phyloP scores from a whole-genome alignment of 1,284 basidiomycete genomes.

The Sphagnurus paluster region DNA sequence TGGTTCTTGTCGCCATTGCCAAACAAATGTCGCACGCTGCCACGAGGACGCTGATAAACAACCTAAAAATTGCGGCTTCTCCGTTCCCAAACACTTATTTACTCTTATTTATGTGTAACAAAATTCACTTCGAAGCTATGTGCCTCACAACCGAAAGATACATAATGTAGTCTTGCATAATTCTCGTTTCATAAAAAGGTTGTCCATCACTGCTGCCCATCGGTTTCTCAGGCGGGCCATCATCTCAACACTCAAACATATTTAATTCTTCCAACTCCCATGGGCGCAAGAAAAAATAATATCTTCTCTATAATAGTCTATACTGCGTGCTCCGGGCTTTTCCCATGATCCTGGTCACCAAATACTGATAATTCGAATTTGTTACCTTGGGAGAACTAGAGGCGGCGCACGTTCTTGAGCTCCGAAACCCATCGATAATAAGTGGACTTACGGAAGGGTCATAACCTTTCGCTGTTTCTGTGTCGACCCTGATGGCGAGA shows the following conservation, averaged over 20 bases:
- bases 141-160: no score
- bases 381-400: slow-evolving; percentile 7
- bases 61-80: no score
- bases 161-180: no score
- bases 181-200: no score
- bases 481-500: slow-evolving; percentile 15
- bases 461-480: slow-evolving; percentile 11
- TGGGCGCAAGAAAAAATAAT: no score
- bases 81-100: no score
- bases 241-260: no score
- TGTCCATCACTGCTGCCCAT: no score
- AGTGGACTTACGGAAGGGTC: slow-evolving; percentile 7
- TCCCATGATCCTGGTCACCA: neutral
- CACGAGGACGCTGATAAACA: neutral
- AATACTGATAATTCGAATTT: slow-evolving; percentile 13
- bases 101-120: no score
- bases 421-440: neutral
- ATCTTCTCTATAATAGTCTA: neutral
- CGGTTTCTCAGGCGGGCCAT: no score
- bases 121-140: no score
- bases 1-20: neutral
- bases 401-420: neutral
- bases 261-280: no score
- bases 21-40: slow-evolving; percentile 1
- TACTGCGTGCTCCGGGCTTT: neutral